Evolutionary conservation across 179 eudicot genomes (phyloP).

Genomic region (Silene vulgaris): DNA sequence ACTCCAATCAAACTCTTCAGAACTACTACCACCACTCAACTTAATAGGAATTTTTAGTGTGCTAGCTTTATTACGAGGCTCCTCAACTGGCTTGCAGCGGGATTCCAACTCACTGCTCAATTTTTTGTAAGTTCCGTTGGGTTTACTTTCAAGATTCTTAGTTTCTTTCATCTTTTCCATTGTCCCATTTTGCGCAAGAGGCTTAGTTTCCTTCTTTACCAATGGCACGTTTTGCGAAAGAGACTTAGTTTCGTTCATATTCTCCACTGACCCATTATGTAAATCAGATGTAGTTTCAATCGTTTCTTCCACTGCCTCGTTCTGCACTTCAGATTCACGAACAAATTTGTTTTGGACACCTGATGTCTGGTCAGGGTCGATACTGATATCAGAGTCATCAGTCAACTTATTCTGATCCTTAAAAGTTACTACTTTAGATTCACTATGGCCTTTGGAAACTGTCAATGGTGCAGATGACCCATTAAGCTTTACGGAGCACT

Average conservation of each 20-base stretch:
- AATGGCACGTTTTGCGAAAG: slow-evolving; percentile 28
- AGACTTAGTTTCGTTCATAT: slow-evolving; percentile 32
- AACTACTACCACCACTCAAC: slow-evolving; percentile 33
- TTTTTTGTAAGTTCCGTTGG: slow-evolving; percentile 33
- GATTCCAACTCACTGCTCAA: slow-evolving; percentile 40
- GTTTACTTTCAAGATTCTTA: slow-evolving; percentile 31
- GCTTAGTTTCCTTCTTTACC: slow-evolving; percentile 33
- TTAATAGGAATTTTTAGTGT: slow-evolving; percentile 38
- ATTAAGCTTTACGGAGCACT: slow-evolving; percentile 33
- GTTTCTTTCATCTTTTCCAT: slow-evolving; percentile 37
- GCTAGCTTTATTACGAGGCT: slow-evolving; percentile 33
- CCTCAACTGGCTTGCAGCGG: slow-evolving; percentile 40
- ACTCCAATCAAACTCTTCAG: slow-evolving; percentile 42
- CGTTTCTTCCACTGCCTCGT: slow-evolving; percentile 34
- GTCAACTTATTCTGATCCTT: slow-evolving; percentile 33
- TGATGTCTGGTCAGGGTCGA: slow-evolving; percentile 36
- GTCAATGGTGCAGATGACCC: slow-evolving; percentile 33
- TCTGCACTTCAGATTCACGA: slow-evolving; percentile 21
- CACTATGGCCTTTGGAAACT: slow-evolving; percentile 35
- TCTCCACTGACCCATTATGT: slow-evolving; percentile 36
- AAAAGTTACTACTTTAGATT: slow-evolving; percentile 38
- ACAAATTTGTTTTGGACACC: slow-evolving; percentile 36
- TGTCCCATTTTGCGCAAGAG: slow-evolving; percentile 34
- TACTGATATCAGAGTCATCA: slow-evolving; percentile 32
- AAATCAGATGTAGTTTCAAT: slow-evolving; percentile 28